Evolutionary conservation across 495 filamentous ascomycete genomes (phyloP).

Genomic region (Penicillium malachiteum): DNA sequence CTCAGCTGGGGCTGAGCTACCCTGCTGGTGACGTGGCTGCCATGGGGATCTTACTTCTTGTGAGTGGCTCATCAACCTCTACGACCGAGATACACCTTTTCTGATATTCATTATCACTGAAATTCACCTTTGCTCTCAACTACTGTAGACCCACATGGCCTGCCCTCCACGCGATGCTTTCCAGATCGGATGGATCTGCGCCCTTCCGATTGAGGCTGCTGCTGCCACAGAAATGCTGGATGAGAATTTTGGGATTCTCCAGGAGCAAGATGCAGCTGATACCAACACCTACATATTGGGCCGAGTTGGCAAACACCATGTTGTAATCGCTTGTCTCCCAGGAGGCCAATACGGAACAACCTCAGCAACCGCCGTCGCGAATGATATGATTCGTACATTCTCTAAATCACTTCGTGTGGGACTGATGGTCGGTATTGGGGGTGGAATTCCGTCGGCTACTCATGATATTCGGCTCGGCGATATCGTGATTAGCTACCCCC

Average conservation of each 20-base stretch:
- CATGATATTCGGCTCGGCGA: constrained; percentile 19
- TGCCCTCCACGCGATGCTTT: too few relatives aligned
- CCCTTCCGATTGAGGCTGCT: constrained; percentile 32
- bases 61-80: too few relatives aligned
- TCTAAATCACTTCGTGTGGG: constrained; percentile 18
- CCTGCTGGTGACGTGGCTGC: too few relatives aligned
- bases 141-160: too few relatives aligned
- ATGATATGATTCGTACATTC: constrained; percentile 32
- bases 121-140: too few relatives aligned
- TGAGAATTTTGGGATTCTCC: constrained; percentile 34
- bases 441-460: constrained; percentile 17
- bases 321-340: constrained; percentile 45
- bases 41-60: too few relatives aligned
- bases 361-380: constrained; percentile 37
- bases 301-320: constrained; percentile 40
- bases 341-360: constrained; percentile 37
- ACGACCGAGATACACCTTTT: too few relatives aligned
- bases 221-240: constrained; percentile 50
- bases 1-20: too few relatives aligned
- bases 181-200: constrained; percentile 13
- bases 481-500: constrained; percentile 23
- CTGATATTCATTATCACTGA: too few relatives aligned
- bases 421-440: constrained; percentile 15
- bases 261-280: constrained; percentile 22
- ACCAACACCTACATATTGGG: constrained; percentile 43